phyloP scores from a whole-genome alignment of 2,329 filamentous ascomycete genomes.

The Sordariomycetes sp. region DNA sequence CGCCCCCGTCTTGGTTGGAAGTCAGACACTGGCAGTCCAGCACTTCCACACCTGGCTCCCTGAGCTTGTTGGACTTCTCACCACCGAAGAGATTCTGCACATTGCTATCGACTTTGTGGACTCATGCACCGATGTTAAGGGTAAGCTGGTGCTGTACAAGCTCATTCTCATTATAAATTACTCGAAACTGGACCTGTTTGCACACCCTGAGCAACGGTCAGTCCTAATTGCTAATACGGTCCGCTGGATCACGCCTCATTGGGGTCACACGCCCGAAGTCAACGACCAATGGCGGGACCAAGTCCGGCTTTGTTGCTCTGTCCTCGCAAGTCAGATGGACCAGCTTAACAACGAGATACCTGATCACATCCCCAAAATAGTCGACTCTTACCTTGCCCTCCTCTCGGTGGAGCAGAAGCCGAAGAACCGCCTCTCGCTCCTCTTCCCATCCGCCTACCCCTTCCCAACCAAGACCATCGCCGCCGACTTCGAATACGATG shows the following conservation, averaged over 20 bases:
- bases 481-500: slow-evolving; percentile 61
- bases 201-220: slow-evolving; percentile 64
- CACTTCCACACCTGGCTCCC: slow-evolving; percentile 98
- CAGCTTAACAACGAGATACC: slow-evolving; percentile 73
- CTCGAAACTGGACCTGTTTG: slow-evolving; percentile 72
- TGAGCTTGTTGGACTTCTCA: slow-evolving; percentile 69
- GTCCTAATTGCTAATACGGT: slow-evolving; percentile 74
- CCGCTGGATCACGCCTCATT: slow-evolving; percentile 87
- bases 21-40: slow-evolving; percentile 89
- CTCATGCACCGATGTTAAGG: slow-evolving; percentile 77
- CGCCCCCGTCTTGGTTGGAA: slow-evolving; percentile 80
- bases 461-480: slow-evolving; percentile 68
- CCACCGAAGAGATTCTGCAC: slow-evolving; percentile 77
- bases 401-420: slow-evolving; percentile 42
- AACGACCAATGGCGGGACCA: slow-evolving; percentile 88
- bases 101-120: slow-evolving; percentile 92
- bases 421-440: slow-evolving; percentile 66
- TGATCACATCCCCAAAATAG: slow-evolving; percentile 82
- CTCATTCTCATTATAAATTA: slow-evolving; percentile 90
- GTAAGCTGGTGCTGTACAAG: slow-evolving; percentile 87
- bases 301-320: slow-evolving; percentile 85
- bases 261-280: slow-evolving; percentile 66
- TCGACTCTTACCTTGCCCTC: slow-evolving; percentile 79
- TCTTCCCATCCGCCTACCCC: slow-evolving; percentile 85
- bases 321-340: slow-evolving; percentile 77